Conservation (phyloP, 2,329 filamentous ascomycete species). For the Aspergillus spinulosporus region DNA sequence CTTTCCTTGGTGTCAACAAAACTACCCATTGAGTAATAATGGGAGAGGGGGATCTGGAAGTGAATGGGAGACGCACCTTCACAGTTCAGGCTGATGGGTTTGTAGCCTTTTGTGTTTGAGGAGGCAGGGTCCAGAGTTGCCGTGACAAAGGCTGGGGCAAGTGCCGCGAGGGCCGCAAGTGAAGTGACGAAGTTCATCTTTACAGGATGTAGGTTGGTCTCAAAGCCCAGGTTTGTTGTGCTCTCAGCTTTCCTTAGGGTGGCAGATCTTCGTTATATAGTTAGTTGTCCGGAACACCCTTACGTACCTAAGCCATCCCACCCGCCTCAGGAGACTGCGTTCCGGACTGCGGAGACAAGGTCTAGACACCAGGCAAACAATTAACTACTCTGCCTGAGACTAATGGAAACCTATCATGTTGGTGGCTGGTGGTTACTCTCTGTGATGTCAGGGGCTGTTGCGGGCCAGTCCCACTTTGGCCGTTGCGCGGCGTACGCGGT, state of each 20-base stretch:
- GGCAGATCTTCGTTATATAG: background rate
- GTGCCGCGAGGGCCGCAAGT: conserved; percentile 14
- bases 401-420: background rate
- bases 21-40: background rate
- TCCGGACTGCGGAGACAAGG: background rate
- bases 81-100: conserved; percentile 32
- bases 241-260: too few species aligned
- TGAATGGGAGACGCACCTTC: conserved; percentile 22
- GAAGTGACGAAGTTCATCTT: background rate
- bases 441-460: background rate
- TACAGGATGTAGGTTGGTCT: too few species aligned
- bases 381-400: background rate
- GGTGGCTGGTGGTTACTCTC: background rate
- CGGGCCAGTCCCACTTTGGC: background rate
- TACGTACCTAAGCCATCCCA: too few species aligned
- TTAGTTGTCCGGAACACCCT: background rate
- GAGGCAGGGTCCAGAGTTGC: conserved; percentile 37
- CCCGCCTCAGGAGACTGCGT: background rate
- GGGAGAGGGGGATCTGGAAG: background rate
- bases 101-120: conserved; percentile 41
- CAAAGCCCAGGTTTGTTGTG: too few species aligned
- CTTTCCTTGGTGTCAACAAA: conserved; percentile 16
- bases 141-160: conserved; percentile 18
- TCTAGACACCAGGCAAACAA: background rate
- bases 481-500: background rate